Conservation (phyloP, 805 yeast genomes). For the Ogataea trehalophila region DNA sequence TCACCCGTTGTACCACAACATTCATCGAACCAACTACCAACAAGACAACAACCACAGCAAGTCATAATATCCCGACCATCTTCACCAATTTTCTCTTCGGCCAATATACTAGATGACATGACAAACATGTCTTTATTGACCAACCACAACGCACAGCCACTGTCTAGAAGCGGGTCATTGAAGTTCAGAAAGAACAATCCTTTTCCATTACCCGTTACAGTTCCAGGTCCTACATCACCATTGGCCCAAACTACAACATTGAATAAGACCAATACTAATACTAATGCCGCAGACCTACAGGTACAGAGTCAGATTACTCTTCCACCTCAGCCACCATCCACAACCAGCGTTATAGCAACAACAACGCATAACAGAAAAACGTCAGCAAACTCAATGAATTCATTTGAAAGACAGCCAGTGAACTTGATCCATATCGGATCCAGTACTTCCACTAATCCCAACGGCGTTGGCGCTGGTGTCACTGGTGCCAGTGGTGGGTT, state of each 20-base stretch:
- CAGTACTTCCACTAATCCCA: background rate
- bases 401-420: no score
- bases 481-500: background rate
- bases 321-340: background rate
- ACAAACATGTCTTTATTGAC: no score
- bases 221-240: background rate
- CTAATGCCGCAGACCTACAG: background rate
- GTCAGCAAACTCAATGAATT: no score
- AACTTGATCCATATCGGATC: no score
- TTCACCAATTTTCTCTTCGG: no score
- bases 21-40: background rate
- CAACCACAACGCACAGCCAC: background rate
- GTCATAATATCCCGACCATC: background rate
- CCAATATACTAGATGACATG: no score
- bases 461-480: background rate
- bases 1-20: slow-evolving; percentile 3
- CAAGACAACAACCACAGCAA: background rate
- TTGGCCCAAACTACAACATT: slow-evolving; percentile 2
- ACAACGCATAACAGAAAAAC: no score
- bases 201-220: slow-evolving; percentile 8
- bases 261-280: slow-evolving; percentile 2
- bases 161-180: slow-evolving; percentile 4
- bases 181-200: slow-evolving; percentile 18
- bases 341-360: background rate
- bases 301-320: no score